Conservation (phyloP, 305 asterid species). For the Fraxinus paxiana region DNA sequence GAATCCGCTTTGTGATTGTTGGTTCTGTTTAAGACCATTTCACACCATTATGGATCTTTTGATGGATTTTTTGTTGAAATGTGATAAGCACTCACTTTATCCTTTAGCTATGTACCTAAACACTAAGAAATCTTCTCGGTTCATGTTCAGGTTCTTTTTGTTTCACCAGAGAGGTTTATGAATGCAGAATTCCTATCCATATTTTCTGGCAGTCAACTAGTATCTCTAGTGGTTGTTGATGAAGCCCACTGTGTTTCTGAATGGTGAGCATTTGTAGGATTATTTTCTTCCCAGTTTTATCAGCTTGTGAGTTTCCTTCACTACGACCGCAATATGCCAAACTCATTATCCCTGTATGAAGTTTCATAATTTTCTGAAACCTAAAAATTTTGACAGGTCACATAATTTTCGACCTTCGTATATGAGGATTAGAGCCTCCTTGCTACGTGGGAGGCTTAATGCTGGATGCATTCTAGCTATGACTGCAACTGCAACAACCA, state of each 20-base stretch:
- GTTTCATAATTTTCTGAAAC: not conserved
- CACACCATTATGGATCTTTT: not conserved
- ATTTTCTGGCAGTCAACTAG: constrained; percentile 42
- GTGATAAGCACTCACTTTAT: not conserved
- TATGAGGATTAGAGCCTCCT: constrained; percentile 93
- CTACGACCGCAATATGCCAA: not conserved
- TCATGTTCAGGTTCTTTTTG: constrained; percentile 78
- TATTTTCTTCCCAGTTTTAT: constrained; percentile 9
- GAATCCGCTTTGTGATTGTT: not conserved
- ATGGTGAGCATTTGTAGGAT: constrained; percentile 60
- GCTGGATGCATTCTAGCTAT: constrained; percentile 93
- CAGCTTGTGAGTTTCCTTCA: constrained; percentile 1
- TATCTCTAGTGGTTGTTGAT: constrained; percentile 89
- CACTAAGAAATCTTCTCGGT: constrained; percentile 14
- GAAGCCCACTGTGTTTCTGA: constrained; percentile 99
- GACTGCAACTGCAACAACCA: constrained; percentile 93
- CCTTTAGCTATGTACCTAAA: constrained; percentile 14
- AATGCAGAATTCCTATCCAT: constrained; percentile 69
- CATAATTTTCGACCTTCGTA: constrained; percentile 98
- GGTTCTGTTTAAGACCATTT: not conserved
- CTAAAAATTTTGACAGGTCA: constrained; percentile 63
- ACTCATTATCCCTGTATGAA: not conserved
- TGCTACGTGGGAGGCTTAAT: constrained; percentile 56
- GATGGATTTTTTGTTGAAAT: not conserved
- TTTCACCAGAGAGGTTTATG: constrained; percentile 91